These are phyloP conservation scores for Vicia sativa DNA, from an alignment of 306 rosid species.

Conservation along the genomic window DNA sequence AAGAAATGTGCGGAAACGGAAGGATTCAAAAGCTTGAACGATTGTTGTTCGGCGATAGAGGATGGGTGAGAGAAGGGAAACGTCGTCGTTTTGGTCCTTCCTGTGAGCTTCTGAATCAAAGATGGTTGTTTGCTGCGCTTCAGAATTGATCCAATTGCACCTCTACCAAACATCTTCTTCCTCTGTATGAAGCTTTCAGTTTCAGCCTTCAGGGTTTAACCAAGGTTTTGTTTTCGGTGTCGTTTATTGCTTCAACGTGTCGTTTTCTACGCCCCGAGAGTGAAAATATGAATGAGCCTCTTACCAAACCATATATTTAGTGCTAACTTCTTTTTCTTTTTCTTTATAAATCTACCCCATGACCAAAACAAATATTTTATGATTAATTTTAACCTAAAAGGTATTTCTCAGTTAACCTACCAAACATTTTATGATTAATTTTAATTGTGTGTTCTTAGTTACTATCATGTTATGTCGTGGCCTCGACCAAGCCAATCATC, in stretches of 20 bases:
- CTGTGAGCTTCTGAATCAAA: constrained; percentile 14
- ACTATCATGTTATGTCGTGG: too few relatives aligned
- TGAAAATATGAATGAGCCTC: too few relatives aligned
- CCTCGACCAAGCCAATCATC: too few relatives aligned
- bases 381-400: too few relatives aligned
- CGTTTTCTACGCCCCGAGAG: not conserved
- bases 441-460: too few relatives aligned
- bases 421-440: too few relatives aligned
- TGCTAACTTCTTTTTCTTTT: too few relatives aligned
- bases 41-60: not conserved
- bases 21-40: constrained; percentile 27
- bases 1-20: constrained; percentile 32
- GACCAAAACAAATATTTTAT: too few relatives aligned
- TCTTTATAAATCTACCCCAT: too few relatives aligned
- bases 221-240: not conserved
- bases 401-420: too few relatives aligned
- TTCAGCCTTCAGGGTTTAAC: not conserved
- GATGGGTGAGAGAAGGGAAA: constrained; percentile 11
- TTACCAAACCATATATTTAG: too few relatives aligned
- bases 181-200: not conserved
- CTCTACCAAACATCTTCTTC: constrained; percentile 41
- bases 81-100: constrained; percentile 3
- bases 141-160: constrained; percentile 14
- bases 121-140: constrained; percentile 16
- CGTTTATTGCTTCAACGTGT: not conserved